These are phyloP conservation scores for Phytopythium helicoides DNA, from an alignment of 352 stramenopile genomes.

Conservation along the genomic window DNA sequence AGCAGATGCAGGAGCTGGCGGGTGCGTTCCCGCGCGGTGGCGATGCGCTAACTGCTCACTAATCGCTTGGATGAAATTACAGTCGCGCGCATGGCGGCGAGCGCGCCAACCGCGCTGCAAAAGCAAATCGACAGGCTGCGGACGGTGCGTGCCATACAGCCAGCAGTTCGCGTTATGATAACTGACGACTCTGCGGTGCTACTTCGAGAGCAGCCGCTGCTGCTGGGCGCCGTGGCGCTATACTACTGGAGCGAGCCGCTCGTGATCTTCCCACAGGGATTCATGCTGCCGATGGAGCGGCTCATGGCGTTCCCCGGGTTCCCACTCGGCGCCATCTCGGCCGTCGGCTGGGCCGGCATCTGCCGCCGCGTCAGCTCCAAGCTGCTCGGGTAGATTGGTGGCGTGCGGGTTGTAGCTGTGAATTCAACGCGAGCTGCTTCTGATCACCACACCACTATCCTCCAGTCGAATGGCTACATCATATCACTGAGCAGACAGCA, in stretches of 20 bases:
- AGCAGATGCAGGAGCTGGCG: constrained; percentile 78
- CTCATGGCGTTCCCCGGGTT: constrained; percentile 78
- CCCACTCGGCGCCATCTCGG: constrained; percentile 67
- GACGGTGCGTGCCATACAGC: constrained; percentile 39
- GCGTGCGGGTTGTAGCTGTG: too few relatives aligned
- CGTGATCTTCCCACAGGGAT: constrained; percentile 63
- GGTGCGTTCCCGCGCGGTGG: too few relatives aligned
- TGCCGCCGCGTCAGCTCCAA: constrained; percentile 75
- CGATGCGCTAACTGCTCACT: too few relatives aligned
- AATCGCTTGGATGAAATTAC: neutral
- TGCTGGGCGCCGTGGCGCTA: constrained; percentile 49
- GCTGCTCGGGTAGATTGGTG: constrained; percentile 57
- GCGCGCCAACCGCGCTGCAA: constrained; percentile 63
- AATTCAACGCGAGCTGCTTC: too few relatives aligned
- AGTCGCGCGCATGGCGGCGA: constrained; percentile 68
- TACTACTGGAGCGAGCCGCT: constrained; percentile 83
- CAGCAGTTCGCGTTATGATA: too few relatives aligned
- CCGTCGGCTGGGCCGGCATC: constrained; percentile 69
- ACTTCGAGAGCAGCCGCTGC: constrained; percentile 34
- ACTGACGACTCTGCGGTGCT: too few relatives aligned
- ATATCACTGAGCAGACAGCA: neutral
- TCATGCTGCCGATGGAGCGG: constrained; percentile 76
- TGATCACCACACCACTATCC: too few relatives aligned
- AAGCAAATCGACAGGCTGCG: constrained; percentile 73
- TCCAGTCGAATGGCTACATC: too few relatives aligned